Conservation (phyloP, 805 yeast species). For the Kuraishia molischiana region DNA sequence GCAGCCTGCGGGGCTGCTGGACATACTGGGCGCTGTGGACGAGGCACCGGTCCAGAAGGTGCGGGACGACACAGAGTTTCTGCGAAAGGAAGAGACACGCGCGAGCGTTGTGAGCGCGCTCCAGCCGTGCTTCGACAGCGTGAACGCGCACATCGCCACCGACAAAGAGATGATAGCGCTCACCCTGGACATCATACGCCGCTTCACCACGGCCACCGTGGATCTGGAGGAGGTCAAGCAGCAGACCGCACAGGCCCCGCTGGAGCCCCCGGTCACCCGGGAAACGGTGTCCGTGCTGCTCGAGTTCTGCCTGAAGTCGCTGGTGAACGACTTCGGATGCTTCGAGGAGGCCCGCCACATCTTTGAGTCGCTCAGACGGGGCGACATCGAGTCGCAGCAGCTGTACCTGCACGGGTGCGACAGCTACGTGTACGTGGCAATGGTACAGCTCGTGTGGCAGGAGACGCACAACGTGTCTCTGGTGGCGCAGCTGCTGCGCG, state of each 20-base stretch:
- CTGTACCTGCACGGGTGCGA: constrained; percentile 21
- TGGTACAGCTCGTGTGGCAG: constrained; percentile 17
- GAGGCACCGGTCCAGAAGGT: background rate
- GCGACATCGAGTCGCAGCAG: constrained; percentile 2
- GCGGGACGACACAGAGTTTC: background rate
- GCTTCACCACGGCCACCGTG: background rate
- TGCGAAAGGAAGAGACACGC: background rate
- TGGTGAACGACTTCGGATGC: constrained; percentile 14
- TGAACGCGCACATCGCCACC: background rate
- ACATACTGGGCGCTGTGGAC: background rate
- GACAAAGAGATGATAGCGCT: background rate
- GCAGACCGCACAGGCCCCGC: constrained; percentile 8
- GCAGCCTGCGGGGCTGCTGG: background rate
- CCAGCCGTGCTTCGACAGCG: background rate
- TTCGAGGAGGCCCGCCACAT: constrained; percentile 1
- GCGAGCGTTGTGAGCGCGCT: background rate
- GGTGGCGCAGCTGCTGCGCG: constrained; percentile 15
- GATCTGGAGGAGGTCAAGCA: background rate
- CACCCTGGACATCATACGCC: background rate
- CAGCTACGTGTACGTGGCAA: constrained; percentile 18
- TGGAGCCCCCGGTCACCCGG: constrained; percentile 11
- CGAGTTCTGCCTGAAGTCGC: constrained; percentile 16
- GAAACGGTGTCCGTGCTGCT: constrained; percentile 17
- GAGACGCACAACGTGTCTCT: constrained; percentile 16
- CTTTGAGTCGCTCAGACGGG: constrained; percentile 12